Base-by-base conservation (phyloP, 371 early-diverging fungal genomes). In the Mucor mucedo region DNA sequence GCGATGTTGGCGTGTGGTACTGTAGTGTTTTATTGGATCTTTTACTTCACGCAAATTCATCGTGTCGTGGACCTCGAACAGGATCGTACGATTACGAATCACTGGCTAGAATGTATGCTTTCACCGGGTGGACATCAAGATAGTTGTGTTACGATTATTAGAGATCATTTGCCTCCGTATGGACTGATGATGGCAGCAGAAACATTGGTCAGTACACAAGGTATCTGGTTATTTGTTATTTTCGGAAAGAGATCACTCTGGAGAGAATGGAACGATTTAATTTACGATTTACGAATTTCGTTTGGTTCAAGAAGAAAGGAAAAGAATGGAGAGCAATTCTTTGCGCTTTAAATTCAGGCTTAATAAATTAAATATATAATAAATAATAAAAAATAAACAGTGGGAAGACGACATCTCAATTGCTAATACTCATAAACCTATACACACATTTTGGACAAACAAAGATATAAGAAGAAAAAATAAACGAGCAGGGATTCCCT, bases 101-200 rank as follows among this genome's bases (percentile, higher is more conserved):
- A 57, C 13, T 89, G 87, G 80, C 63, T 85, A 33, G 59, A 32
- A 9, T 88, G 88, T 63, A 80, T 80, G 78, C 57, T 88, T 38
- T 65, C 66, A 39, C 60, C 68, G 3, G 71, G 66, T 6, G 66
- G 64, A 4, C 52, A 63, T 38, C 87, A 89, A 67, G 65, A 84
- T 58, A 58, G 35, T 29, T 86, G 71, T 59, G 70, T 73, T 0
- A 49, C 48, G 7, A 45, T 64, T 2, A 67, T 84, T 38, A 60
- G 65, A 6, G 40, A 50, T 27, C 58, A 76, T 60, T 42, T 87
- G 47, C 90, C 90, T 13, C 78, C 85, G 3, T 84, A 76, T 56
- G 75, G 79, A 0, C 35, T 86, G 21, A 85, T 87, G 77, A 73
- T 88, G 42, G 73, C 83, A 3, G 81, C 88, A 13, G 85, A 87